These are phyloP conservation scores for Kodamaea laetipori DNA, from an alignment of 805 yeast species.

Conservation along the genomic window DNA sequence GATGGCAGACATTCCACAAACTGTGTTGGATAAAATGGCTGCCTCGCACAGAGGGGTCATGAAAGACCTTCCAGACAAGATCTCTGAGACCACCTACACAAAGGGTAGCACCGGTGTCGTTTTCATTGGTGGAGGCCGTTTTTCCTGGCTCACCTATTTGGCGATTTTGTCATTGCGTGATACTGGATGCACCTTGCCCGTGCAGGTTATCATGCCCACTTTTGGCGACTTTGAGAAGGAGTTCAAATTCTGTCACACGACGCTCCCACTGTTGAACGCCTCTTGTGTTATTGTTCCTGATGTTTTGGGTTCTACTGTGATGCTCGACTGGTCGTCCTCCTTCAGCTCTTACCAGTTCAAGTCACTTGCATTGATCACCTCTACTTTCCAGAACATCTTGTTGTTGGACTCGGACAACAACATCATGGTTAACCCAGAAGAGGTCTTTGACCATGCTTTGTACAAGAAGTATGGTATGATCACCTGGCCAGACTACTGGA, in stretches of 20 bases:
- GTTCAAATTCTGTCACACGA: conserved; percentile 40
- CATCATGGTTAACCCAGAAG: conserved; percentile 32
- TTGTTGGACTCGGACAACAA: conserved; percentile 40
- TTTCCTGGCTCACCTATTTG: conserved; percentile 39
- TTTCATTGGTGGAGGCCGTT: conserved; percentile 37
- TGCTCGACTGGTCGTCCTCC: conserved; percentile 36
- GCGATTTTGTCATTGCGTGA: conserved; percentile 35
- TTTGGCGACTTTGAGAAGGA: conserved; percentile 35
- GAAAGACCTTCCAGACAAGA: conserved; percentile 23
- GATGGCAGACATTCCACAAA: conserved; percentile 28
- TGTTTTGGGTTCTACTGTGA: conserved; percentile 52
- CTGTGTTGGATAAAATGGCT: conserved; percentile 24
- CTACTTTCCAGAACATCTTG: conserved; percentile 37
- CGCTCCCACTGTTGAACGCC: conserved; percentile 64
- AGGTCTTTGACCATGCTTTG: conserved; percentile 30
- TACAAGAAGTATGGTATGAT: conserved; percentile 37
- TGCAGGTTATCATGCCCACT: conserved; percentile 40
- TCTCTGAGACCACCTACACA: conserved; percentile 21
- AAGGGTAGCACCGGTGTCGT: conserved; percentile 33
- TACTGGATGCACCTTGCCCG: conserved; percentile 41
- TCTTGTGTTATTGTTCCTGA: conserved; percentile 57
- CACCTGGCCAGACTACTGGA: conserved; percentile 49
- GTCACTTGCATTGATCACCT: conserved; percentile 49
- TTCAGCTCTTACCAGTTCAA: conserved; percentile 71
- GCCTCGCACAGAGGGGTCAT: conserved; percentile 25